These are phyloP conservation scores for Acanthamoeba sp. DNA, from an alignment of 208 protist species.

Conservation along the genomic window DNA sequence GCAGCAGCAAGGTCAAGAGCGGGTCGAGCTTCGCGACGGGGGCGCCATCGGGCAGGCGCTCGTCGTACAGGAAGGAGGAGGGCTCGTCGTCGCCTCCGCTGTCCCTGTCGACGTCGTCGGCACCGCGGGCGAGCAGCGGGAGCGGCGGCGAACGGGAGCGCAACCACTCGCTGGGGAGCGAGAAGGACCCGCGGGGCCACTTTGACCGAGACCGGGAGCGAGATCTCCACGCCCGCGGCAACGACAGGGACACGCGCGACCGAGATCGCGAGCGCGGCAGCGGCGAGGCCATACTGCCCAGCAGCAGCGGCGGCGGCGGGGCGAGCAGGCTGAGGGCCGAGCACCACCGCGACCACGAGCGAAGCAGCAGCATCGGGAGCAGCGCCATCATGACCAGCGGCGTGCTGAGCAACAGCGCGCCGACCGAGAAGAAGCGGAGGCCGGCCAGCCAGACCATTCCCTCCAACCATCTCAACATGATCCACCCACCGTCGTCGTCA, in stretches of 20 bases:
- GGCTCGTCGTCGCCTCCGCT: neutral
- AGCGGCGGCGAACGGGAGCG: neutral
- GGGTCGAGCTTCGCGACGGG: neutral
- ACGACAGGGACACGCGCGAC: too few relatives aligned
- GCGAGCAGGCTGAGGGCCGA: neutral
- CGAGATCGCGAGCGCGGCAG: neutral
- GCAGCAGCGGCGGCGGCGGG: neutral
- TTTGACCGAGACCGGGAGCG: too few relatives aligned
- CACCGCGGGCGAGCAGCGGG: too few relatives aligned
- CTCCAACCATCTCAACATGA: neutral
- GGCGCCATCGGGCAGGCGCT: neutral
- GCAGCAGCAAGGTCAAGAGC: neutral
- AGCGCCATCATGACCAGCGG: neutral
- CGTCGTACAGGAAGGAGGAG: neutral
- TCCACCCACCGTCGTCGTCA: neutral
- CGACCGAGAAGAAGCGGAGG: neutral
- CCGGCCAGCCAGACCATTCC: conserved; percentile 34
- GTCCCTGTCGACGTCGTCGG: too few relatives aligned
- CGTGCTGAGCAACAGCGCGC: neutral
- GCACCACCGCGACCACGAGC: neutral
- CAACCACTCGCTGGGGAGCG: too few relatives aligned
- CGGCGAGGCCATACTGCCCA: neutral
- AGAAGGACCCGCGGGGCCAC: too few relatives aligned
- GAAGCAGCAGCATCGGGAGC: neutral
- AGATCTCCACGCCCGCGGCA: too few relatives aligned